Evolutionary conservation across 2,329 filamentous ascomycete species (phyloP).

Genomic region (Fusarium abutilonis): DNA sequence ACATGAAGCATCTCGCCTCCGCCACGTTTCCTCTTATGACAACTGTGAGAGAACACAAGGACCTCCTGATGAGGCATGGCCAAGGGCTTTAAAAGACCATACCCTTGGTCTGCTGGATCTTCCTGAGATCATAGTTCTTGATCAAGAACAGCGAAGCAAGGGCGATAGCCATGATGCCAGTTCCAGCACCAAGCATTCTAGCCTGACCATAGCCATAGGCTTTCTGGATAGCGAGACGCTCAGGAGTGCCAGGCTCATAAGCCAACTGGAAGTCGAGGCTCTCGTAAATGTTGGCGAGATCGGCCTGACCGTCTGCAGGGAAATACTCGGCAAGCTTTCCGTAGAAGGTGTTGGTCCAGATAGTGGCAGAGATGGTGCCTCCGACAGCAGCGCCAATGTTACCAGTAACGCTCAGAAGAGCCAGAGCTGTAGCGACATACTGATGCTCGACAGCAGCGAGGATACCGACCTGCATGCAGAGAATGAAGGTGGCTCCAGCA

Average conservation of each 20-base stretch:
- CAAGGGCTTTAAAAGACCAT: constrained; percentile 55
- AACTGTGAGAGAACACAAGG: not conserved
- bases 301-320: constrained; percentile 52
- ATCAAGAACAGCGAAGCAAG: constrained; percentile 57
- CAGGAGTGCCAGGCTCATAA: constrained; percentile 57
- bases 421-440: constrained; percentile 47
- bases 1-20: not conserved
- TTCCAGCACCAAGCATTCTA: constrained; percentile 57
- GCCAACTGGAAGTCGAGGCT: constrained; percentile 61
- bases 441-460: constrained; percentile 48
- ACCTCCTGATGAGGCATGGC: not conserved
- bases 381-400: constrained; percentile 47
- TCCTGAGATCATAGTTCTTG: constrained; percentile 60
- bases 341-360: constrained; percentile 47
- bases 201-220: constrained; percentile 65
- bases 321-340: constrained; percentile 61
- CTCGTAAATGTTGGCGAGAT: constrained; percentile 61
- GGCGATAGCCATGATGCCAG: constrained; percentile 47
- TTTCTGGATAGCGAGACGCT: constrained; percentile 63
- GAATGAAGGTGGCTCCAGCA: constrained; percentile 62
- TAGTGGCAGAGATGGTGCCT: constrained; percentile 45
- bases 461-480: constrained; percentile 43
- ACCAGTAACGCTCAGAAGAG: constrained; percentile 43
- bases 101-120: constrained; percentile 62
- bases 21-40: not conserved